Evolutionary conservation across 192 early-diverging fungal genomes (phyloP), one percentile per base, ranked within the genome.

Genomic region (Bifiguratus adelaidae): DNA sequence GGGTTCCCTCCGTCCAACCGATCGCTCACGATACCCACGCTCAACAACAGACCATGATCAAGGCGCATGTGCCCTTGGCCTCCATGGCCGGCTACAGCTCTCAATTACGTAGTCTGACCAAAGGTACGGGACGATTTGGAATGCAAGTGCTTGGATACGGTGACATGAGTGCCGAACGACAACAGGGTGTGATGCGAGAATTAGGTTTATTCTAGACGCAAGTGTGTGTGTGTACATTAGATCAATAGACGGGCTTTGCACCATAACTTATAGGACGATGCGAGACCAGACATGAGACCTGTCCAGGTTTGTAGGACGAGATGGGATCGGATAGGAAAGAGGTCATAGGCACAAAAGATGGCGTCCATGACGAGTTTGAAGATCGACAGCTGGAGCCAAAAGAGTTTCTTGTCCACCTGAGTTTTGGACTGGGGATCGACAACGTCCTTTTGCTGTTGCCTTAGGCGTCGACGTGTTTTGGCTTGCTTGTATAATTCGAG

Each of bases 71-170:
- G 0, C 91, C 92, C 8, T 62, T 97, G 24, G 74, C 77, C 32
- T 68, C 81, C 1, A 80, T 95, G 81, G 58, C 92, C 1, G 92
- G 91, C 3, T 97, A 97, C 47, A 74, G 89, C 15, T 80, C 74
- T 3, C 62, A 71, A 2, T 56, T 97, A 52, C 67, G 95, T 24
- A 82, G 85, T n/a, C 61, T 94, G 58, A 92, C 95, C 0, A 87
- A 79, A 1, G 95, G 94, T 11, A 80, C 76, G 2, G 94, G 80
- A 7, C 68, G 73, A 12, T 95, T 93, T 49, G 69, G 80, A 12
- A 92, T 97, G 89, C 71, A 77, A 33, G 70, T 95, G 7, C 61
- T 73, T 44, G 87, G 85, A 0, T 95, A 91, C 68, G 88, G 84
- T 3, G 52, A 72, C 5, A 84, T 92, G 82, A 63, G 70, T 12